Base-by-base conservation (phyloP, 2,329 filamentous ascomycete genomes). In the Pyrenophora teres region DNA sequence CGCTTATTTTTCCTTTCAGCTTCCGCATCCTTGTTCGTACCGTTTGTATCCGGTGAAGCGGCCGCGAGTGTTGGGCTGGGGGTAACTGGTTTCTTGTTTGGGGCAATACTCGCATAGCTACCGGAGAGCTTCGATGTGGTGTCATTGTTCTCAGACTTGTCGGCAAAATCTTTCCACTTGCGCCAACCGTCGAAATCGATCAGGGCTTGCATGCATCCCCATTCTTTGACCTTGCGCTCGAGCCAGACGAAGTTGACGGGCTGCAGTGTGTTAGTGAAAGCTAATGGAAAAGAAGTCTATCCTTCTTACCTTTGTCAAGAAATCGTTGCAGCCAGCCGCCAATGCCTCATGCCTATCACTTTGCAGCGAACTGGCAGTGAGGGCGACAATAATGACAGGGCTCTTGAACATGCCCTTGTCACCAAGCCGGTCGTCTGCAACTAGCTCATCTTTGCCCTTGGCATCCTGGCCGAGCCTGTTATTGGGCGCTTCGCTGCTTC, bases 101-200 rank as follows among this genome's bases (percentile, higher is more conserved):
- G 65, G 18, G 68, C 68, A 36, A 70, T 67, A 54, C 56, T 69
- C 12, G 60, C 56, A 40, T 66, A 72, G 54, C 67, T 69, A 7
- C 64, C 65, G 3, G 69, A 68, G 30, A 72, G 60, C 46, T 73
- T 74, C 35, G 64, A 68, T 21, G 66, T 71, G 18, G 62, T 64
- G 46, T 71, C 64, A 68, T 62, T 64, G 38, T 64, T 68, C 31
- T 74, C 72, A 6, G 67, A 69, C 39, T 68, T 65, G 33, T 68
- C 65, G 38, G 70, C 70, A 48, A 90, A 93, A 67, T 94, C 90
- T 73, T 96, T 96, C 94, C 94, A 99, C 74, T 91, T 91, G 48
- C 92, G 85, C 94, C 94, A 99, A 56, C 94, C 94, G 72, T 97
- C 93, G 71, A 94, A 97, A 77, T 99, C 94, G 68, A 99, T 97